Evolutionary conservation across 2,329 filamentous ascomycete species (phyloP), one percentile per base, ranked within the genome.

Genomic region (Tetracladium maxilliforme): DNA sequence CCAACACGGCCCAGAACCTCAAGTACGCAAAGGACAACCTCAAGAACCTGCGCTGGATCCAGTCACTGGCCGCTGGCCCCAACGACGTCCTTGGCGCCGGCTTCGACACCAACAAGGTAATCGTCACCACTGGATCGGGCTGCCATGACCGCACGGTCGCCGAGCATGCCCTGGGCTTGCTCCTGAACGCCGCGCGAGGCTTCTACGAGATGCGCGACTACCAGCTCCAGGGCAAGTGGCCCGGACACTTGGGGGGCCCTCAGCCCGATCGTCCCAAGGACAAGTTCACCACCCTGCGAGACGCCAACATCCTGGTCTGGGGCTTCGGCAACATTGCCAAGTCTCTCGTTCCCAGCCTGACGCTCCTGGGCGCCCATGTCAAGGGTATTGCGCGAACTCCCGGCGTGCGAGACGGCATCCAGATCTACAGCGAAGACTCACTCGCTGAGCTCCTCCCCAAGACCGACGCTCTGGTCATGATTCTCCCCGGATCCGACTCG

Each of bases 391-490:
- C 72, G 9, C 54, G 70, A 9, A 43, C 40, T 7, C 38, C 56
- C 1, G 70, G 72, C 7, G 64, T 76, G 10, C 54, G 71, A 23
- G 47, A 64, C 29, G 70, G 70, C 10, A 51, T 66, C 21, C 54
- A 73, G 51, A 60, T 76, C 27, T 63, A 57, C 43, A 43, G 38
- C 25, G 68, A 74, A 43, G 61, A 67, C 28, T 50, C 47, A 22
- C 52, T 76, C 21, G 32, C 57, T 5, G 49, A 62, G 33, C 44
- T 73, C 16, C 53, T 76, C 18, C 51, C 58, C 16, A 39, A 59
- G 41, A 72, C 69, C 0, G 70, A 76, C 37, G 70, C 67, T 0
- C 52, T 76, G n/a, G 68, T 76, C 36, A 73, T 76, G 70, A 74
- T 74, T 33, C 52, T 74, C 6, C 69, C 69, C 0, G 69, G 69